phyloP scores from a whole-genome alignment of 2,329 filamentous ascomycete genomes.

The Alternaria gansuensis region DNA sequence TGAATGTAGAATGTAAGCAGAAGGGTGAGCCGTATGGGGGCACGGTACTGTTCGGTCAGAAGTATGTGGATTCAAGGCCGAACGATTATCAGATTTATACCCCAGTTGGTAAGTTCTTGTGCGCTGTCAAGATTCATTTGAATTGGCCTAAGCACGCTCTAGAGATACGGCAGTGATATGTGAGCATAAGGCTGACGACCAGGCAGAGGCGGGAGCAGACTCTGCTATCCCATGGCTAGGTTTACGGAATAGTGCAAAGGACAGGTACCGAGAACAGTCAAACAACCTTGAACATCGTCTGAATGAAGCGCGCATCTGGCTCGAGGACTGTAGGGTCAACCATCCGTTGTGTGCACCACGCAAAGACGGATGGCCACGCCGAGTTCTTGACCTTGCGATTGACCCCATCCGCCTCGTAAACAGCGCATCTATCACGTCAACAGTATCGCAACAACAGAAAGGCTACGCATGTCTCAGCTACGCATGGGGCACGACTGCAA shows the following conservation, averaged over 20 bases:
- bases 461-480: conserved; percentile 14
- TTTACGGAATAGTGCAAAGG: neutral
- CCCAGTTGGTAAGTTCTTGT: conserved; percentile 1
- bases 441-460: neutral
- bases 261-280: neutral
- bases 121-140: neutral
- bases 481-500: conserved; percentile 1
- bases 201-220: neutral
- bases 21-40: neutral
- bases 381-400: neutral
- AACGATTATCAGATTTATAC: conserved; percentile 11
- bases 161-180: neutral
- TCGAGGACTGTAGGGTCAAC: conserved; percentile 4
- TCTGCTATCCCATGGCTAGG: conserved; percentile 2
- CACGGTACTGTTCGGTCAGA: neutral
- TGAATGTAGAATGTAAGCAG: neutral
- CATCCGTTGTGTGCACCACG: neutral
- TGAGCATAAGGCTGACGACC: neutral
- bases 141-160: neutral
- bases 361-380: conserved; percentile 8
- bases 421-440: neutral
- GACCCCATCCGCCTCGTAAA: conserved; percentile 2
- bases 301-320: conserved; percentile 5
- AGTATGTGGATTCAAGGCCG: neutral
- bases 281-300: conserved; percentile 4